Evolutionary conservation across 352 stramenopile species (phyloP), one percentile per base, ranked within the genome.

Genomic region (Blastocystis sp.): DNA sequence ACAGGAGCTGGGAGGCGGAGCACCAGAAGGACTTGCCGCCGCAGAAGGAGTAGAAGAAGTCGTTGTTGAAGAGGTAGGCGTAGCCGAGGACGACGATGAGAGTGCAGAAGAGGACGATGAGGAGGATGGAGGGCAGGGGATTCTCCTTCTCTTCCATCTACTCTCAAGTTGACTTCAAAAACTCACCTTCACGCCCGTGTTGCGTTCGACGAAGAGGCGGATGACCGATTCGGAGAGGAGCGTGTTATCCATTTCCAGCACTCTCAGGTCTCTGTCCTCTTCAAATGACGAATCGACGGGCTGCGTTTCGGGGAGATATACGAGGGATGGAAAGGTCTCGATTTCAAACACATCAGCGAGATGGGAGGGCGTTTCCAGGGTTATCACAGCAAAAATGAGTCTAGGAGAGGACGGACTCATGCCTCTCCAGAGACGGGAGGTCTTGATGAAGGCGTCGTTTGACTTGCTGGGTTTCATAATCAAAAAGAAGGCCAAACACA

Each of bases 201-300:
- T 53, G 4, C 23, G 10, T 17, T 21, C 52, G 7, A 76, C 17
- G n/a, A 76, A 76, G 14, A 17, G 65, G 5, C 21, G 65, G 52
- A 76, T 76, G 9, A 4, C 7, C 19, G 11, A 14, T 56, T 76
- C 65, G 7, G 65, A 43, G 38, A 76, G 43, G 9, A 76, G 7
- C 14, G 3, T 5, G 23, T 52, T 38, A n/a, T 76, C 38, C 23
- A 14, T 5, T 76, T 76, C 65, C 17, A 76, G 17, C 10, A 76
- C 11, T 38, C 43, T 59, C 7, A 14, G 1, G n/a, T 56, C 43
- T 14, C 65, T 28, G 11, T 3, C 65, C 9, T 53, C n/a, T 9
- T 11, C 23, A 34, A 34, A 34, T 34, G 28, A 34, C 28, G 28
- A 34, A 34, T 81, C 38, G 91, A 92, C 88, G 91, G 67, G 45